Evolutionary conservation across 2,329 filamentous ascomycete genomes (phyloP), one percentile per base, ranked within the genome.

Genomic region (Ascochyta pisi): DNA sequence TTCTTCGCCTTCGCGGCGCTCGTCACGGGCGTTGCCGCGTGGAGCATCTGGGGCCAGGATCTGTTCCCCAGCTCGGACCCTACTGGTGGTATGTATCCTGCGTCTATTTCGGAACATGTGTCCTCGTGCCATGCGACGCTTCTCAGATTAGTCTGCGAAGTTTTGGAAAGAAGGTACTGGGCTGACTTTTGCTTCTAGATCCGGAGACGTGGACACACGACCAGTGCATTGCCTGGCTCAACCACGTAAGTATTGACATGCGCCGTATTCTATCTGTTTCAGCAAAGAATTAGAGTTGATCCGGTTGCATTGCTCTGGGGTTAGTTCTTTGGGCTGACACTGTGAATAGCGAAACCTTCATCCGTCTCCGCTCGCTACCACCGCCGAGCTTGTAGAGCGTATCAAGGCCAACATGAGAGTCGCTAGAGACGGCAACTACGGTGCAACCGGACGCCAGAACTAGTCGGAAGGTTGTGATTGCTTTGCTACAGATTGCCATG

Each of bases 21-120:
- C 48, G 84, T 97, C 13, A 90, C 90, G 6, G 91, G 90, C 2
- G 92, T 89, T 2, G 89, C 92, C 15, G 86, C 86, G 38, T 96
- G 90, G 89, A 84, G 86, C 16, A 94, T 97, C 66, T 96, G 90
- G 88, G 92, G 92, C 53, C 83, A 86, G 49, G 91, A 94, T 61
- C 84, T 97, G 69, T 96, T 97, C 68, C 93, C 93, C 0, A 76
- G 84, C 3, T 81, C 87, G 62, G 92, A 96, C 71, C 92, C 93
- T n/a, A 90, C 81, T 26, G 92, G 92, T 57, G 84, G 91, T 79
- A 86, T 79, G 67, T 64, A 39, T 19, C 31, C 13, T 34, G 29
- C 10, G 10, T 16, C n/a, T 35, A 16, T 3, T 16, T 16, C n/a
- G 3, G 9, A 6, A 5, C 15, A 35, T 5, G n/a, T 16, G 8